These are phyloP conservation scores for Albizia julibrissin DNA, from an alignment of 306 rosid genomes.

Conservation along the genomic window DNA sequence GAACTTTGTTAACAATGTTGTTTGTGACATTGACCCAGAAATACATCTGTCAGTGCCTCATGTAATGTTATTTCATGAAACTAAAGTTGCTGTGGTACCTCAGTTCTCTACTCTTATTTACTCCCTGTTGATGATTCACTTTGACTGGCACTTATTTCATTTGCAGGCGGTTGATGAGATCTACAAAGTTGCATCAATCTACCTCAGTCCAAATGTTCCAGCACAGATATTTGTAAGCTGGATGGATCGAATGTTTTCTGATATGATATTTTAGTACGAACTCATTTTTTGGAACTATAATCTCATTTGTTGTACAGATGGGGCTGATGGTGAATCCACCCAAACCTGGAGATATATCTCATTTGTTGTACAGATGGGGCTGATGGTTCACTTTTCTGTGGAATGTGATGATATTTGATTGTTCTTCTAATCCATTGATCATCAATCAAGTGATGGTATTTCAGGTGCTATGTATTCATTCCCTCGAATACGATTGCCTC, in stretches of 20 bases:
- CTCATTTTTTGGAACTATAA: conserved; percentile 20
- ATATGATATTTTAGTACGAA: conserved; percentile 10
- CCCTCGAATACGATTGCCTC: conserved; percentile 90
- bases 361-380: conserved; percentile 77
- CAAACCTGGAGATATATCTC: conserved; percentile 94
- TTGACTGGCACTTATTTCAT: conserved; percentile 29
- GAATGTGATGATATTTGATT: not conserved
- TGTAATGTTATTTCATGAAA: not conserved
- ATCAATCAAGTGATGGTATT: conserved; percentile 36
- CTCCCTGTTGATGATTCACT: conserved; percentile 20
- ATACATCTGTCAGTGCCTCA: not conserved
- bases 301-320: conserved; percentile 65
- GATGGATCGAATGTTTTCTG: conserved; percentile 31
- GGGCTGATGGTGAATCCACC: conserved; percentile 95
- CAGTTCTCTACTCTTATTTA: not conserved
- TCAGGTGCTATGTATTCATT: conserved; percentile 99
- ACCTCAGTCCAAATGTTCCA: conserved; percentile 97
- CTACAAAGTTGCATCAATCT: conserved; percentile 81
- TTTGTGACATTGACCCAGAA: not conserved
- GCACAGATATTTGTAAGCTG: conserved; percentile 97
- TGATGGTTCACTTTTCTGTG: conserved; percentile 67
- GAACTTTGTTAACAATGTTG: not conserved
- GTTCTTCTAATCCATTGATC: conserved; percentile 7
- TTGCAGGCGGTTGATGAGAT: conserved; percentile 98
- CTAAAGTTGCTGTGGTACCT: not conserved